Evolutionary conservation across 2,329 filamentous ascomycete species (phyloP).

Genomic region (Ramichloridium luteum): DNA sequence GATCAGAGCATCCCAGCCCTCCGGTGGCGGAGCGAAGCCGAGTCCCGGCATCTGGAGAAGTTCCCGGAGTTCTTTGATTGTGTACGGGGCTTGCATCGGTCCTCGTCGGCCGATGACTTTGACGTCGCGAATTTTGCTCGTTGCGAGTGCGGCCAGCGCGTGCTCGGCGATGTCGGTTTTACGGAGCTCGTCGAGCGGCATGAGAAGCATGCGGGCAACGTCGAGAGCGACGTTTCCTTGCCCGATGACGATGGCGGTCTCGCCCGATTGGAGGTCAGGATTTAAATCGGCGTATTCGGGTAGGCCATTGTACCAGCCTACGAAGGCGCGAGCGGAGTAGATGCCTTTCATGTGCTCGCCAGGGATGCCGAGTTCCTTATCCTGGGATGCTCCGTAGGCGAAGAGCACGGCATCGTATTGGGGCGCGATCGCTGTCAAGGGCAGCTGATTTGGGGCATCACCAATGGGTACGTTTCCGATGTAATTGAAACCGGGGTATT

Average conservation of each 20-base stretch:
- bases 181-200: constrained; percentile 57
- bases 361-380: constrained; percentile 64
- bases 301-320: constrained; percentile 96
- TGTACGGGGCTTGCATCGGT: constrained; percentile 74
- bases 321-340: constrained; percentile 81
- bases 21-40: constrained; percentile 49
- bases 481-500: constrained; percentile 73
- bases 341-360: constrained; percentile 70
- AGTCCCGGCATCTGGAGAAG: constrained; percentile 65
- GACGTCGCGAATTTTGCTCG: constrained; percentile 65
- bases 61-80: constrained; percentile 87
- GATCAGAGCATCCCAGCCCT: constrained; percentile 21
- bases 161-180: constrained; percentile 83
- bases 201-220: constrained; percentile 76
- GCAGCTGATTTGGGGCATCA: constrained; percentile 38
- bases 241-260: constrained; percentile 78
- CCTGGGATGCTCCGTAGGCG: constrained; percentile 80
- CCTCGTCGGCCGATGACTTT: constrained; percentile 82
- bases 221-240: constrained; percentile 96
- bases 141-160: constrained; percentile 60
- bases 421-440: constrained; percentile 54
- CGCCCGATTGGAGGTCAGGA: constrained; percentile 62
- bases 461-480: constrained; percentile 81
- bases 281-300: constrained; percentile 63
- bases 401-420: constrained; percentile 91